phyloP scores from a whole-genome alignment of 495 filamentous ascomycete genomes.

The Penicillium parvum region DNA sequence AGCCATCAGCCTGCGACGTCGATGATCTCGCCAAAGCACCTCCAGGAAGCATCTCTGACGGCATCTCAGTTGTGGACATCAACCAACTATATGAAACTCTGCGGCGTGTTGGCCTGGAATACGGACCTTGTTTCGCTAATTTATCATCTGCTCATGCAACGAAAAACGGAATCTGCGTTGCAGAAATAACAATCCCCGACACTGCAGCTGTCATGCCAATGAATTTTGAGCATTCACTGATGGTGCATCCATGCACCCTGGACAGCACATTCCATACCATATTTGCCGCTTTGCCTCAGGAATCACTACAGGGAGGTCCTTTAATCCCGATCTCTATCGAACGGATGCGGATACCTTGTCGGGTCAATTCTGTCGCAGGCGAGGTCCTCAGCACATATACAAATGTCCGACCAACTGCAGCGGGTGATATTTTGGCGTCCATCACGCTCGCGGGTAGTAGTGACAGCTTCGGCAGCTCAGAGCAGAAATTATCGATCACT shows the following conservation, averaged over 20 bases:
- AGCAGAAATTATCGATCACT: conserved; percentile 11
- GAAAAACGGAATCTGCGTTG: conserved; percentile 19
- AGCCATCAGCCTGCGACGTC: background rate
- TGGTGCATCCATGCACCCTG: conserved; percentile 43
- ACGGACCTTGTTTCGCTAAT: conserved; percentile 34
- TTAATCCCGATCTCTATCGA: conserved; percentile 27
- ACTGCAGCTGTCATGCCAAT: conserved; percentile 45
- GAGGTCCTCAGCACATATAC: conserved; percentile 15
- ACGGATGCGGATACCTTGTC: conserved; percentile 19
- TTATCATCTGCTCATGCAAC: conserved; percentile 18
- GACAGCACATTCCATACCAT: conserved; percentile 43
- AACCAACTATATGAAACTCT: conserved; percentile 29
- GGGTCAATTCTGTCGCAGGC: conserved; percentile 12
- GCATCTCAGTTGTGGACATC: conserved; percentile 17
- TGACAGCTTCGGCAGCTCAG: background rate
- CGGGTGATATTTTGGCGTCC: conserved; percentile 7
- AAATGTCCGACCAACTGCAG: background rate
- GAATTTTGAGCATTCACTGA: conserved; percentile 34
- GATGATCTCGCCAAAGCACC: background rate
- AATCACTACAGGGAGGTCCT: conserved; percentile 10
- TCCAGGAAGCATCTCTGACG: conserved; percentile 1
- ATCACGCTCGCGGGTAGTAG: conserved; percentile 8
- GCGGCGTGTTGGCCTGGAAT: conserved; percentile 26
- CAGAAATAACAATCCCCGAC: conserved; percentile 38
- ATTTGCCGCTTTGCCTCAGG: conserved; percentile 15